phyloP scores from a whole-genome alignment of 768 basidiomycete species.

The Tricholoma bakamatsutake region DNA sequence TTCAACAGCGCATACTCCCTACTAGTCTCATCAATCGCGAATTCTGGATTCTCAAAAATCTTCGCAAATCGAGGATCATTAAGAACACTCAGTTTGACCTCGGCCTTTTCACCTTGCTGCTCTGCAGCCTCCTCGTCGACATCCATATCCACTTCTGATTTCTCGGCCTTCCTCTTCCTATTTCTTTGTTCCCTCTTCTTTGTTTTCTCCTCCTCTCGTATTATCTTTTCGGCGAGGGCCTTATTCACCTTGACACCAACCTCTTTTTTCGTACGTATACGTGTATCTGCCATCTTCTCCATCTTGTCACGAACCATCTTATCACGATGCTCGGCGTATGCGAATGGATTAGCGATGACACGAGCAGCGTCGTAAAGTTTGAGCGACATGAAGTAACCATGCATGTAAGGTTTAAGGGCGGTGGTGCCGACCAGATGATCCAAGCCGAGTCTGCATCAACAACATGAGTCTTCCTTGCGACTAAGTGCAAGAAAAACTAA shows the following conservation, averaged over 20 bases:
- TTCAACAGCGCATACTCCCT: slow-evolving; percentile 92
- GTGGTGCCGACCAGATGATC: slow-evolving; percentile 94
- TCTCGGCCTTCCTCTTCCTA: slow-evolving; percentile 36
- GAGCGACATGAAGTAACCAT: slow-evolving; percentile 96
- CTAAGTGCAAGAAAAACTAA: slow-evolving; percentile 33
- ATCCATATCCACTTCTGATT: slow-evolving; percentile 30
- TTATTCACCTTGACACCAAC: slow-evolving; percentile 67
- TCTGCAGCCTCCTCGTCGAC: slow-evolving; percentile 24
- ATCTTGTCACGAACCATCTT: slow-evolving; percentile 82
- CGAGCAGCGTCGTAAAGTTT: slow-evolving; percentile 95
- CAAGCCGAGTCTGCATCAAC: slow-evolving; percentile 67
- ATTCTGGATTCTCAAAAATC: slow-evolving; percentile 88
- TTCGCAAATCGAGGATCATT: slow-evolving; percentile 86
- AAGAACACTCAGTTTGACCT: slow-evolving; percentile 49
- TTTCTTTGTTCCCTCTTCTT: slow-evolving; percentile 51
- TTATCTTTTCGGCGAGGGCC: slow-evolving; percentile 80
- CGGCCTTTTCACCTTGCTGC: slow-evolving; percentile 26
- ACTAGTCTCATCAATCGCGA: slow-evolving; percentile 82
- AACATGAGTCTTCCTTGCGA: slow-evolving; percentile 4
- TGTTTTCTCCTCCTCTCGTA: slow-evolving; percentile 57
- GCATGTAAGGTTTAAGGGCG: slow-evolving; percentile 98
- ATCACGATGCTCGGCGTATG: slow-evolving; percentile 91
- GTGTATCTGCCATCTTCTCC: slow-evolving; percentile 88
- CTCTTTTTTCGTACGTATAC: slow-evolving; percentile 82
- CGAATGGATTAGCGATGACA: slow-evolving; percentile 93